Conservation (phyloP, 2,329 filamentous ascomycete genomes). For the Didymella keratinophila region DNA sequence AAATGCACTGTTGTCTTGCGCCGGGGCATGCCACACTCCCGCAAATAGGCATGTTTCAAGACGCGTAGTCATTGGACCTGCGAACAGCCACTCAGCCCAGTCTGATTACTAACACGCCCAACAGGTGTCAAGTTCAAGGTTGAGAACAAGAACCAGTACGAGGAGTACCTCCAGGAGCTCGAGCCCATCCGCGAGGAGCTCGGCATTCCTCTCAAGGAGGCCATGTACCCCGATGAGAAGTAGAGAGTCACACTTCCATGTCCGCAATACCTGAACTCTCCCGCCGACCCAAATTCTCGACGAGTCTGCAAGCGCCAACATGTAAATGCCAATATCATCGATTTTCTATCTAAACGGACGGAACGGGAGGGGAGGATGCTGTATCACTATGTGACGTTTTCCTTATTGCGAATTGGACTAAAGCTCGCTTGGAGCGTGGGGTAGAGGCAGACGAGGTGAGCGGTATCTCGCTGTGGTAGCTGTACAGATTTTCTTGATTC, state of each 20-base stretch:
- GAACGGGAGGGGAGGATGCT: slow-evolving; percentile 29
- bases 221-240: slow-evolving; percentile 75
- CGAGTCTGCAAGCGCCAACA: slow-evolving; percentile 25
- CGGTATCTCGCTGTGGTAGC: slow-evolving; percentile 41
- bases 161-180: slow-evolving; percentile 94
- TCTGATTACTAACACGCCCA: slow-evolving; percentile 36
- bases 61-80: neutral
- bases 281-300: slow-evolving; percentile 23
- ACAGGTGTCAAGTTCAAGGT: slow-evolving; percentile 98
- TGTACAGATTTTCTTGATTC: slow-evolving; percentile 38
- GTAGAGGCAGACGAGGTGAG: slow-evolving; percentile 24
- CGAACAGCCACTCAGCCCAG: slow-evolving; percentile 15
- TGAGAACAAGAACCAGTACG: slow-evolving; percentile 97
- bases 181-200: slow-evolving; percentile 93
- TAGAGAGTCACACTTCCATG: slow-evolving; percentile 31
- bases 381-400: slow-evolving; percentile 41
- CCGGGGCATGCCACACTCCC: neutral
- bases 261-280: slow-evolving; percentile 23
- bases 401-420: slow-evolving; percentile 25
- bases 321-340: slow-evolving; percentile 35
- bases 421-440: slow-evolving; percentile 18
- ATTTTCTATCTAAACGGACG: slow-evolving; percentile 33
- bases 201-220: slow-evolving; percentile 89
- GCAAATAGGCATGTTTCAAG: neutral
- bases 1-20: neutral